Conservation (phyloP, 2,329 filamentous ascomycete species). For the Davidsoniella neocaledoniae region DNA sequence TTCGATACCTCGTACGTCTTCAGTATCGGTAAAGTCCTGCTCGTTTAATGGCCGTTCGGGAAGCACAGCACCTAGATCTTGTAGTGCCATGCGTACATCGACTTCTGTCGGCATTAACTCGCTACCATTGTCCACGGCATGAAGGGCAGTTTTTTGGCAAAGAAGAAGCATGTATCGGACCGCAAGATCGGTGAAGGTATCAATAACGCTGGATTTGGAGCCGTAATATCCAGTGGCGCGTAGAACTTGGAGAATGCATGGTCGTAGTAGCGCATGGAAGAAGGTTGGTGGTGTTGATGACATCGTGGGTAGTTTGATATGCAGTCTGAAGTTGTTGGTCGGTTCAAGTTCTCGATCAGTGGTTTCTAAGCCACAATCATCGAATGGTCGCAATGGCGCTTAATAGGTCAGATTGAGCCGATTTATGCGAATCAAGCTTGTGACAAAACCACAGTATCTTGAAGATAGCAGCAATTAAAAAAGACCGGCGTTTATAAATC, state of each 20-base stretch:
- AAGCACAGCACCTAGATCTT: constrained; percentile 59
- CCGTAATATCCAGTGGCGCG: constrained; percentile 81
- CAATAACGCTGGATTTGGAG: constrained; percentile 64
- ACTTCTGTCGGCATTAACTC: constrained; percentile 37
- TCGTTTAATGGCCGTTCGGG: constrained; percentile 52
- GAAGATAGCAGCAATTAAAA: too few species aligned
- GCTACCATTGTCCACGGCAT: constrained; percentile 52
- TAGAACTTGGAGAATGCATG: constrained; percentile 76
- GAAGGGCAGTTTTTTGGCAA: constrained; percentile 52
- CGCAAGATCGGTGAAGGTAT: constrained; percentile 74
- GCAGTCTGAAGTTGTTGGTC: too few species aligned
- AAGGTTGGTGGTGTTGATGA: constrained; percentile 29
- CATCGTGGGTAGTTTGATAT: constrained; percentile 21
- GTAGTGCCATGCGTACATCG: constrained; percentile 72
- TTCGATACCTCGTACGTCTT: constrained; percentile 63
- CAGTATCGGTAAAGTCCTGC: constrained; percentile 51
- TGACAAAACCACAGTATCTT: too few species aligned
- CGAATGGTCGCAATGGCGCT: too few species aligned
- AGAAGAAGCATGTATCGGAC: constrained; percentile 65
- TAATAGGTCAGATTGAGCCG: too few species aligned
- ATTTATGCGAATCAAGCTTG: too few species aligned
- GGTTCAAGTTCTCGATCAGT: too few species aligned
- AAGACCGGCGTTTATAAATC: too few species aligned
- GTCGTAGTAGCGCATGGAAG: constrained; percentile 65
- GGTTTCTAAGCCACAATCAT: too few species aligned